Percentiles rank a stretch among this genome's conserved stretches.
phyloP scores from a whole-genome alignment of 805 yeast genomes.

The Monosporozyma aerobia region DNA sequence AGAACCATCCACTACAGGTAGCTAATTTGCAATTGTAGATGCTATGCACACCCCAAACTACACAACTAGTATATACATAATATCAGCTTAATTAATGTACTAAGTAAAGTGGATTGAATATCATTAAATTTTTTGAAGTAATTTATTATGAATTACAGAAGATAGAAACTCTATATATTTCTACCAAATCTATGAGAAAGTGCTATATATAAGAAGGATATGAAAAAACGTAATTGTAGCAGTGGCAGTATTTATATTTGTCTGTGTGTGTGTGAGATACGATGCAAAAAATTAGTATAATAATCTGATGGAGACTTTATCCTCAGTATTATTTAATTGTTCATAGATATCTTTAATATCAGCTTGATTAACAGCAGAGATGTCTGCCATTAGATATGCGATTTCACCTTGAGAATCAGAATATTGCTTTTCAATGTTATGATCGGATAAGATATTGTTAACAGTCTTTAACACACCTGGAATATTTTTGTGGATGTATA shows the following conservation, averaged over 20 bases:
- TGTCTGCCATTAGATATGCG: conserved; percentile 97
- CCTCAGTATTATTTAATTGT: conserved; percentile 80
- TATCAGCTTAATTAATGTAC: no score
- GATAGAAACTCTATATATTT: neutral
- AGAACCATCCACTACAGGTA: no score
- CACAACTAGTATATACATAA: no score
- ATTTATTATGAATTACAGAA: neutral
- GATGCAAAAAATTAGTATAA: conserved; percentile 45
- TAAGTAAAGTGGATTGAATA: neutral
- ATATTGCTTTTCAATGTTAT: conserved; percentile 95
- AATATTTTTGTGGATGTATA: conserved; percentile 93
- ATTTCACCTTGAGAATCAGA: conserved; percentile 95
- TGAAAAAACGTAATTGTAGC: neutral
- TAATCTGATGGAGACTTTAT: conserved; percentile 83
- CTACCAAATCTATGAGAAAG: neutral
- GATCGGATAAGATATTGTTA: conserved; percentile 86
- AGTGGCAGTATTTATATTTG: no score
- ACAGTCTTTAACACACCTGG: conserved; percentile 98
- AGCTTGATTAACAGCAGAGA: conserved; percentile 68
- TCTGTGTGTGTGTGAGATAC: no score
- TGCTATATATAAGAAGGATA: neutral
- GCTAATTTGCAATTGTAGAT: no score
- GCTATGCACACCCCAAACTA: no score
- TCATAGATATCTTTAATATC: conserved; percentile 81
- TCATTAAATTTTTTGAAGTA: neutral